Percentiles rank a stretch among this genome's conserved stretches.
phyloP scores from a whole-genome alignment of 192 early-diverging fungal species.

The Spizellomyces punctatus region DNA sequence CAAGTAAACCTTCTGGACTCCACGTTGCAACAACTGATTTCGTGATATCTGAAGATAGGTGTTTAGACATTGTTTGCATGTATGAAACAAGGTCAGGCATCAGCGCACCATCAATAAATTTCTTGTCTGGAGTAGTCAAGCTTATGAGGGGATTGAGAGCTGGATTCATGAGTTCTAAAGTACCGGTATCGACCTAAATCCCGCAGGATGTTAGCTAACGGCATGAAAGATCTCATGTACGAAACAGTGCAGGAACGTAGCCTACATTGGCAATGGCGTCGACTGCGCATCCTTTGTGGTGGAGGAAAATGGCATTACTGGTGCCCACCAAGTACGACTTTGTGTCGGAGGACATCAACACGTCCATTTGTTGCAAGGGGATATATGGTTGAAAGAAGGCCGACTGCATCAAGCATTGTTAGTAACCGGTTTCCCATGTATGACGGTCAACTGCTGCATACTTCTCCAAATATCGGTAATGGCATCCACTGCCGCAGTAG shows the following conservation, averaged over 20 bases:
- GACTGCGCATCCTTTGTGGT: constrained; percentile 68
- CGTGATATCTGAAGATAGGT: constrained; percentile 52
- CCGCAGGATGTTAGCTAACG: constrained; percentile 32
- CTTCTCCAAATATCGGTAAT: constrained; percentile 45
- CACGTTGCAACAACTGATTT: constrained; percentile 65
- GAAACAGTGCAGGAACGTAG: constrained; percentile 9
- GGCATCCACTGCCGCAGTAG: constrained; percentile 16
- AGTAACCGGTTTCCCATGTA: not conserved
- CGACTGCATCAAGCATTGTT: constrained; percentile 25
- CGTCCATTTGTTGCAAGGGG: constrained; percentile 82
- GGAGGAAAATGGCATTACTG: constrained; percentile 77
- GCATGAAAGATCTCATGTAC: too few relatives aligned
- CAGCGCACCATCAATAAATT: constrained; percentile 69
- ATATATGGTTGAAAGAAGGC: constrained; percentile 83
- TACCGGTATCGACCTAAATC: constrained; percentile 61
- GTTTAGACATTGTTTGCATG: not conserved
- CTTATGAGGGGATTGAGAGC: constrained; percentile 52
- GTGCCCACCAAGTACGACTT: constrained; percentile 76
- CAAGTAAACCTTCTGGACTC: constrained; percentile 51
- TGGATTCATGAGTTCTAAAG: constrained; percentile 70
- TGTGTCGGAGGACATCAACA: constrained; percentile 65
- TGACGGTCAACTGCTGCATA: constrained; percentile 1
- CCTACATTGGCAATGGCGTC: constrained; percentile 76
- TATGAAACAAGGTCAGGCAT: not conserved
- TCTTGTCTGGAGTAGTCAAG: constrained; percentile 70